A percentile compares a stretch with the other conserved stretches of the same genome.
phyloP scores from a whole-genome alignment of 2,329 filamentous ascomycete species.

The Talaromyces sp. region DNA sequence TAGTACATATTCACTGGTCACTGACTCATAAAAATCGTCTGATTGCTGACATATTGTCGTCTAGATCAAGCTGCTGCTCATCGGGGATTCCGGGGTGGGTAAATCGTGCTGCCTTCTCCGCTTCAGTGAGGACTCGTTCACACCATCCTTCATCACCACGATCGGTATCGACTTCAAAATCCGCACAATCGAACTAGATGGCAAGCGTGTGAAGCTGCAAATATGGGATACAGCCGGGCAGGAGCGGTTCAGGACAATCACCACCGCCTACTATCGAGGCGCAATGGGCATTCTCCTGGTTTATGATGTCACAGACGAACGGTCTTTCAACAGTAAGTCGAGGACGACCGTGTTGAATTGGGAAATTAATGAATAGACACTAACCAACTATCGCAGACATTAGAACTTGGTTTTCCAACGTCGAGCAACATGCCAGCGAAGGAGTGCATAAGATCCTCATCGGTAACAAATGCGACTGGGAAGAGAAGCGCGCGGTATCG shows the following conservation, averaged over 20 bases:
- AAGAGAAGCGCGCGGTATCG: slow-evolving; percentile 93
- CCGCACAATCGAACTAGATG: slow-evolving; percentile 96
- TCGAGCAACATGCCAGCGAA: slow-evolving; percentile 96
- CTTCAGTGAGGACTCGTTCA: slow-evolving; percentile 97
- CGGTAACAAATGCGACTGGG: slow-evolving; percentile 99
- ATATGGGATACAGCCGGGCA: slow-evolving; percentile 99
- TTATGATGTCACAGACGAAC: slow-evolving; percentile 96
- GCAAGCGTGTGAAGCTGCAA: slow-evolving; percentile 97
- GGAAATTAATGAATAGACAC: background rate
- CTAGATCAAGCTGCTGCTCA: slow-evolving; percentile 94
- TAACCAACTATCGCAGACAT: slow-evolving; percentile 65
- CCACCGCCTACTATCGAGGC: slow-evolving; percentile 95
- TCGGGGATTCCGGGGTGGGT: slow-evolving; percentile 93
- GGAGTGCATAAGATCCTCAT: slow-evolving; percentile 99
- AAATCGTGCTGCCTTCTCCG: slow-evolving; percentile 96
- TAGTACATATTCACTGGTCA: slow-evolving; percentile 61
- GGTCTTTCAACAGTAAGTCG: slow-evolving; percentile 85
- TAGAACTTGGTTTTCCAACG: slow-evolving; percentile 98
- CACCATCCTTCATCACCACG: slow-evolving; percentile 95
- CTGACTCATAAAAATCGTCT: background rate
- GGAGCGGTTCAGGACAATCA: slow-evolving; percentile 98
- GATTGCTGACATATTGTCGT: slow-evolving; percentile 11
- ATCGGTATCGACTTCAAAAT: slow-evolving; percentile 99
- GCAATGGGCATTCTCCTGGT: slow-evolving; percentile 98
- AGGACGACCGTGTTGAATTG: background rate